Base-by-base conservation (phyloP, 2,329 filamentous ascomycete genomes). In the Colletotrichum gigasporum region DNA sequence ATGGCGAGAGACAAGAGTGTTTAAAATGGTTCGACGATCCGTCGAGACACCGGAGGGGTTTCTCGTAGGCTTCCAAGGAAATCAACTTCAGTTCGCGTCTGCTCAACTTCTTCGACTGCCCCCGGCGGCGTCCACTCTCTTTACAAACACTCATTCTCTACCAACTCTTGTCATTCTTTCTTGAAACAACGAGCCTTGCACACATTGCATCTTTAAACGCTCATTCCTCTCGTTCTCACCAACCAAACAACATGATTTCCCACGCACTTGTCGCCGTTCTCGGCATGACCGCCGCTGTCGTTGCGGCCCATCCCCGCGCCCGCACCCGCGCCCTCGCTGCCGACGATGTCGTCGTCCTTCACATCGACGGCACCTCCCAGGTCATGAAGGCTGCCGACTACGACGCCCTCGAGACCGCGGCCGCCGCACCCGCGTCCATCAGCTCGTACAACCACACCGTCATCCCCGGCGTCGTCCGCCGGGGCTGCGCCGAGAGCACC, bases 321-420 rank as follows among this genome's bases (percentile, higher is more conserved):
- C 56, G 50, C 37, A 42, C 14, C 45, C 56, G 50, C 37, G 35
- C 14, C 16, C 56, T 68, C 62, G 26, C 63, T 50, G 16, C 28
- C 10, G 68, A 74, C 56, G 72, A 74, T 3, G 47, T 73, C 42
- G 51, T 75, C 42, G 32, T 75, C 18, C 64, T 71, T 10, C 61
- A 59, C 12, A 64, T 65, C 9, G 64, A 71, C 28, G 71, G 72
- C 20, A 63, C 66, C 5, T 64, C 70, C 5, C 63, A 66, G 14
- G 63, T 74, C 26, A 70, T 73, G 63, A 72, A 73, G 48, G 66
- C 68, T n/a, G 65, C 60, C 11, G 61, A 66, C 3, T 73, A 69
- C 64, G 47, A 63, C 8, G 55, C 61, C 32, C 47, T 63, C 26
- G 61, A 60, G 3, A 5, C 30, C 11, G 60, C 47, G 1, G 7